Base-by-base conservation (phyloP, 495 filamentous ascomycete genomes). In the Parathielavia hyrcaniae region DNA sequence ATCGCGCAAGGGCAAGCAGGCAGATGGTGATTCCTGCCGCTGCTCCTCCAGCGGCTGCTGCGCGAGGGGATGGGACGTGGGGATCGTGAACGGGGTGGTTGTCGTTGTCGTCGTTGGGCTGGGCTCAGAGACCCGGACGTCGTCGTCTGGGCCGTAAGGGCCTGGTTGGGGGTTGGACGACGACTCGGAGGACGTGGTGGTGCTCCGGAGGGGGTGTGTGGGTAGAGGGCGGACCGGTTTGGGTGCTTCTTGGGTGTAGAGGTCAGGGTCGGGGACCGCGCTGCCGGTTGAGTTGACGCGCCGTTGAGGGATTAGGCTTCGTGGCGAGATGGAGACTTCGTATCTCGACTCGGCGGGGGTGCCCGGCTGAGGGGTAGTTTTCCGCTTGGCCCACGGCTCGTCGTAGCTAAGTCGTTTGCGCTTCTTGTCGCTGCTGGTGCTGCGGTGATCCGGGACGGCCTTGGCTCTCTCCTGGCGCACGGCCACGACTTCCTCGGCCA, bases 401-500 rank as follows among this genome's bases (percentile, higher is more conserved):
- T 41, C 59, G 26, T 68, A 66, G 43, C 58, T 26, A 20, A 65
- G 61, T 11, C 73, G 68, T 55, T 77, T 77, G 36, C 73, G 73
- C 54, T 76, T 76, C 64, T 75, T 75, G 61, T 67, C 64, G 62
- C 57, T 59, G 54, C 40, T 62, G 48, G 8, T 19, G 56, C 61
- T 67, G 65, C 39, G 66, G 60, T 41, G 38, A 16, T n/a, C 20
- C 0, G 46, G 4, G 55, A 11, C 4, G 19, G 8, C 11, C 2
- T 8, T n/a, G 0, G 17, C 32, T 8, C 19, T 56, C 60, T 43
- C 69, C 60, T 39, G 49, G 52, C 71, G 71, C 40, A 75, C 71
- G 13, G 68, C 66, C 30, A 69, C 64, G 5, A 97, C 89, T 61
- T 84, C 78, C 2, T 67, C 72, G 0, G 90, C 93, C 0, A 98